Evolutionary conservation across 371 early-diverging fungal species (phyloP).

Genomic region (Ordospora pajunii): DNA sequence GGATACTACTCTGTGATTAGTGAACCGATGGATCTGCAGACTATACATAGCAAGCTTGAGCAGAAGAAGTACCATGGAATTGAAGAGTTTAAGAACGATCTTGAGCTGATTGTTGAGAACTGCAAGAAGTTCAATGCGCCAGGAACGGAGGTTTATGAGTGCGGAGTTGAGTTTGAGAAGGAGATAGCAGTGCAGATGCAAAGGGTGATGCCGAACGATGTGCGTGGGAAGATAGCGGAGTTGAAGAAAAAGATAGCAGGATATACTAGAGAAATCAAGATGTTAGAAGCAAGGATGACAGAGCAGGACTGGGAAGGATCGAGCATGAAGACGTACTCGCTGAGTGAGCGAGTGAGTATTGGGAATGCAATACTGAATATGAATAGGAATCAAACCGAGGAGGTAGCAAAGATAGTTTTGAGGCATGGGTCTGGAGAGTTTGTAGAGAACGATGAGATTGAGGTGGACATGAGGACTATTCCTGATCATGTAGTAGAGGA

Average conservation of each 20-base stretch:
- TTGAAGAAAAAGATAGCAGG: slow-evolving; percentile 52
- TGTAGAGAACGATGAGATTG: slow-evolving; percentile 52
- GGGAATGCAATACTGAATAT: slow-evolving; percentile 39
- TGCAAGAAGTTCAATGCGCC: slow-evolving; percentile 82
- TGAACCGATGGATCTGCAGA: slow-evolving; percentile 56
- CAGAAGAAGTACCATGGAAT: slow-evolving; percentile 28
- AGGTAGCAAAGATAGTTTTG: slow-evolving; percentile 42
- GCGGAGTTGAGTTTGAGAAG: slow-evolving; percentile 52
- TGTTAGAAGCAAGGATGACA: slow-evolving; percentile 42
- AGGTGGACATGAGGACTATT: slow-evolving; percentile 45
- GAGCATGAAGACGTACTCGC: slow-evolving; percentile 7
- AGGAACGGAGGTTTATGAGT: slow-evolving; percentile 70
- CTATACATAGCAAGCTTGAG: slow-evolving; percentile 49
- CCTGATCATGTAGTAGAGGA: slow-evolving; percentile 51
- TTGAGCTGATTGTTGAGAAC: slow-evolving; percentile 67
- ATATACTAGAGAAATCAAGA: slow-evolving; percentile 47
- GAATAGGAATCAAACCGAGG: slow-evolving; percentile 26
- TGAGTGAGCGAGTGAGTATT: slow-evolving; percentile 38
- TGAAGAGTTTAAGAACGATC: slow-evolving; percentile 54
- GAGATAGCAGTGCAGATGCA: slow-evolving; percentile 30
- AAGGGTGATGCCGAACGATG: slow-evolving; percentile 22
- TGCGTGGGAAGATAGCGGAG: slow-evolving; percentile 40
- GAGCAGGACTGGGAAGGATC: neutral
- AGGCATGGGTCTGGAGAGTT: slow-evolving; percentile 33
- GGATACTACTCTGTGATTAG: slow-evolving; percentile 58